Evolutionary conservation across 2,329 filamentous ascomycete genomes (phyloP).

Genomic region (Trichoderma sp.): DNA sequence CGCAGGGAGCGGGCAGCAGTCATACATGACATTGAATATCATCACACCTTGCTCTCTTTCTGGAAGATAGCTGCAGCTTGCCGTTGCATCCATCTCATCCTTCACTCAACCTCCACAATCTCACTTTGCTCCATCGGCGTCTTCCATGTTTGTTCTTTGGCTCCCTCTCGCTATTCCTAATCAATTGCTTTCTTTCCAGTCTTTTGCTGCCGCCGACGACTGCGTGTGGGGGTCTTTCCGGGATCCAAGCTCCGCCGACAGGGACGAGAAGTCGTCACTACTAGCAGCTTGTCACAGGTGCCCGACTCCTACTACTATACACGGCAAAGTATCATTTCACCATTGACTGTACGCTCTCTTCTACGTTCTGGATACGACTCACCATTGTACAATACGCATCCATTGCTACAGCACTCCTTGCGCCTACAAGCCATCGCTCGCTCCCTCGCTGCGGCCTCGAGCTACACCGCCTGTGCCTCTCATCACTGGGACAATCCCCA

Average conservation of each 20-base stretch:
- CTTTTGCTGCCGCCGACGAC: not conserved
- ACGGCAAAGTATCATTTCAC: not conserved
- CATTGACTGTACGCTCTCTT: not conserved
- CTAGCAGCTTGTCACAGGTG: not conserved
- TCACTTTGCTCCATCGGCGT: not conserved
- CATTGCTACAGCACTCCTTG: not conserved
- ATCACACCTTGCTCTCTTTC: not conserved
- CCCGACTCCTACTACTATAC: not conserved
- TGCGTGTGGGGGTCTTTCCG: not conserved
- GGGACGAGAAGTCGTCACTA: not conserved
- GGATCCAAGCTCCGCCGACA: constrained; percentile 3
- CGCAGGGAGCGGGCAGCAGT: not conserved
- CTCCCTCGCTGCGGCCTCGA: not conserved
- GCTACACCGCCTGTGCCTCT: constrained; percentile 23
- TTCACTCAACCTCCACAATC: not conserved
- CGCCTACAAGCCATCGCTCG: not conserved
- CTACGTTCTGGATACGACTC: not conserved
- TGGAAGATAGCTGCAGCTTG: not conserved
- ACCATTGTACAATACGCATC: not conserved
- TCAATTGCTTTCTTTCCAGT: constrained; percentile 2
- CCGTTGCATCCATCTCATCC: constrained; percentile 19
- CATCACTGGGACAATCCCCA: constrained; percentile 22
- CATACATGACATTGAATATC: not conserved
- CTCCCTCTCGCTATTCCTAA: constrained; percentile 19
- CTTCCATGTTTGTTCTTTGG: not conserved